Evolutionary conservation across 306 rosid genomes (phyloP), one percentile per base, ranked within the genome.

Genomic region (Fagus crenata): DNA sequence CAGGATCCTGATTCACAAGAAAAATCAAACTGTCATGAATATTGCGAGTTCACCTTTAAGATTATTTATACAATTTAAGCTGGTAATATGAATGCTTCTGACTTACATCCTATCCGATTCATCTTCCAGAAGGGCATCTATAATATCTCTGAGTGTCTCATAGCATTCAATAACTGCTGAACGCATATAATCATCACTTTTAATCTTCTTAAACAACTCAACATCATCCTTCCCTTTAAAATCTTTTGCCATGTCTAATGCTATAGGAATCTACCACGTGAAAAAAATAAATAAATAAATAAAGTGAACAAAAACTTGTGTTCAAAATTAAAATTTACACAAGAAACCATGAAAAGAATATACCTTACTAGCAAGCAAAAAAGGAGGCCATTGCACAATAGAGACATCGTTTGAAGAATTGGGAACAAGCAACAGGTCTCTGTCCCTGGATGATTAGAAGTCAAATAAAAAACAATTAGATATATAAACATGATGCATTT

Each of bases 301-400:
- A 77, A 54, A 68, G 28, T 22, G 28, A 22, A 81, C 72, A 72
- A 59, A 51, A 33, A 76, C 15, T 6, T 49, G 49, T 73, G 67
- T 77, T 76, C 17, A 63, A 28, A 64, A 60, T 49, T 60, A 73
- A 59, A 58, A 67, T 61, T 22, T 81, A 78, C 58, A 67, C 41
- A 56, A 17, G 43, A 53, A 77, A 72, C 54, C 58, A 76, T 81
- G 78, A 75, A 76, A 79, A 77, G 49, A 41, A 77, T 64, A 75
- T 88, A 92, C 98, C 94, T 95, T 95, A 75, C 98, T 92, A 81
- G 98, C 98, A 83, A 95, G 98, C 88, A 95, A 82, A 87, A 95
- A 95, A 49, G 98, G 98, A 76, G 98, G 98, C 98, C 98, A 95
- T 88, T 92, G 98, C 74, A 95, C 84, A 75, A 92, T 96, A 75